Percentiles rank a stretch among this genome's conserved stretches.
Conservation (phyloP, 129 eudicot species). For the Oenanthe sinensis region DNA sequence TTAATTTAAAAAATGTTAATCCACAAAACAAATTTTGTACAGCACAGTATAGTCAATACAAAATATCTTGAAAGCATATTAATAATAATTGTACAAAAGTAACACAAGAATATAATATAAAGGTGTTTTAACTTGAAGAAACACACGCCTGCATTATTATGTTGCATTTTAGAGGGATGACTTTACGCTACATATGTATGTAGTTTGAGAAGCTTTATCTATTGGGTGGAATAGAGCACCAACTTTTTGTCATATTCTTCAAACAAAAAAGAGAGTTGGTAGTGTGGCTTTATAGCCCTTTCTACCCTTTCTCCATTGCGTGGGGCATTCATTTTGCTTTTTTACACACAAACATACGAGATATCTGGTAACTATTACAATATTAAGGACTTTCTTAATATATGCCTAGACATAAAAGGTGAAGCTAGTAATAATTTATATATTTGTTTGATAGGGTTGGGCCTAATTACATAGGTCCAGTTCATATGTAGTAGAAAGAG, state of each 20-base stretch:
- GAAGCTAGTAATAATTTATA: too few relatives aligned
- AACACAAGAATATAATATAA: background rate
- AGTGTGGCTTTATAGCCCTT: background rate
- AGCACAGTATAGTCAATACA: background rate
- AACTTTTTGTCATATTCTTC: conserved; percentile 11
- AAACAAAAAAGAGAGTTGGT: background rate
- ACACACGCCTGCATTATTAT: background rate
- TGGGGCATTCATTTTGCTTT: too few relatives aligned
- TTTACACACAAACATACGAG: too few relatives aligned
- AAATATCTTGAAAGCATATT: background rate
- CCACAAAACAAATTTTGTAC: background rate
- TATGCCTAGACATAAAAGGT: too few relatives aligned
- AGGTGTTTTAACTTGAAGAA: background rate
- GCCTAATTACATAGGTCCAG: too few relatives aligned
- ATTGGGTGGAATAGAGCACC: background rate
- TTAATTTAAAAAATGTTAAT: too few relatives aligned
- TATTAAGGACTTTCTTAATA: too few relatives aligned
- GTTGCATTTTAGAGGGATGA: background rate
- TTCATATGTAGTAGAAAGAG: too few relatives aligned
- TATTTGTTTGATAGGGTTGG: too few relatives aligned
- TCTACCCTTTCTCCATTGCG: background rate
- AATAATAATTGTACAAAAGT: background rate
- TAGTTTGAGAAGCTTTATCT: background rate
- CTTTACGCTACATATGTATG: background rate
- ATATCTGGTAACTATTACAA: too few relatives aligned